phyloP scores from a whole-genome alignment of 805 yeast genomes.

The Torulaspora franciscae region DNA sequence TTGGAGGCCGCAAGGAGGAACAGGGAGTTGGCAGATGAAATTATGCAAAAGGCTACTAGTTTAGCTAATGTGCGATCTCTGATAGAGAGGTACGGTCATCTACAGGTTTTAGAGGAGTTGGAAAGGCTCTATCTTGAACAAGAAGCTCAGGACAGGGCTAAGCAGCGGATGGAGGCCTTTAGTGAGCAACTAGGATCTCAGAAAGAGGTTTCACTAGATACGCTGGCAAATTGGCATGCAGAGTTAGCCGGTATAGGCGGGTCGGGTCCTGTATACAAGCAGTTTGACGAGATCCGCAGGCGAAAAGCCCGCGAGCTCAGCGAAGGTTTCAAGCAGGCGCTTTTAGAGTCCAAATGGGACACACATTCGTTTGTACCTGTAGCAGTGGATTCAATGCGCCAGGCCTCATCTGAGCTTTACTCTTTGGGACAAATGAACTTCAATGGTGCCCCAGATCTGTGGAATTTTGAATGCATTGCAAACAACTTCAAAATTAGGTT shows the following conservation, averaged over 20 bases:
- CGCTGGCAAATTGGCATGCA: not conserved
- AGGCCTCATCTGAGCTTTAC: slow-evolving; percentile 21
- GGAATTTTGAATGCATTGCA: slow-evolving; percentile 48
- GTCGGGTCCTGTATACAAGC: not conserved
- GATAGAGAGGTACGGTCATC: slow-evolving; percentile 26
- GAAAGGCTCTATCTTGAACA: slow-evolving; percentile 13
- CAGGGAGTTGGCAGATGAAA: slow-evolving; percentile 24
- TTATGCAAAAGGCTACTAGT: slow-evolving; percentile 12
- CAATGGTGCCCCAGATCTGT: slow-evolving; percentile 14
- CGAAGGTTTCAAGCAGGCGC: slow-evolving; percentile 14
- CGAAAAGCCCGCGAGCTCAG: slow-evolving; percentile 11
- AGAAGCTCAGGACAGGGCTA: slow-evolving; percentile 7
- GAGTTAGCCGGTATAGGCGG: not conserved
- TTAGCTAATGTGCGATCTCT: slow-evolving; percentile 15
- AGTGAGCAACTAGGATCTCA: slow-evolving; percentile 5
- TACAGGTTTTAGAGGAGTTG: slow-evolving; percentile 17
- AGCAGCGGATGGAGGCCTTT: slow-evolving; percentile 9
- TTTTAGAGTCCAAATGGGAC: slow-evolving; percentile 34
- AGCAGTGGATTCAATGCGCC: slow-evolving; percentile 15
- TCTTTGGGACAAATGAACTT: slow-evolving; percentile 17
- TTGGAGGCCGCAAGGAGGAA: slow-evolving; percentile 13
- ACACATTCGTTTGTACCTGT: slow-evolving; percentile 17
- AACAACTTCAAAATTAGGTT: slow-evolving; percentile 46
- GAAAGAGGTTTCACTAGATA: not conserved
- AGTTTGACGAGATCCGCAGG: slow-evolving; percentile 16